Evolutionary conservation across 306 rosid species (phyloP), one percentile per base, ranked within the genome.

Genomic region (Sicyos baderoa): DNA sequence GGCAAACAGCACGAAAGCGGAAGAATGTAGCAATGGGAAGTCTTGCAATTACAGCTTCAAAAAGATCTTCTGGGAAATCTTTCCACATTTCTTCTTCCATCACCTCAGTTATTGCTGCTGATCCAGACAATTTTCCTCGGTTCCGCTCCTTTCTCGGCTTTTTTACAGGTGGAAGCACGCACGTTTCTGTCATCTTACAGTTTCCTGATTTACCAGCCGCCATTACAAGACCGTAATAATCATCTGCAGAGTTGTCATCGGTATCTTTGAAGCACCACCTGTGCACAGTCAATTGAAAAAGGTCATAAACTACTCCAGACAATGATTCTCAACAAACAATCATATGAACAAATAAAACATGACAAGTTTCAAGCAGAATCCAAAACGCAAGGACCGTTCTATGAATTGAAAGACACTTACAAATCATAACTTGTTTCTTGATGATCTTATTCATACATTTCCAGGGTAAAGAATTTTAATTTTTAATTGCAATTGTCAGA

Each of bases 41-140:
- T 76, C 95, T 84, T 4, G 96, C 96, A 70, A 91, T 81, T 69
- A 91, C 97, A 57, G 84, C 82, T 81, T 91, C 95, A 54, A 82
- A 69, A 57, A 91, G 83, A 83, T 91, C 97, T 72, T 89, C 90
- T 3, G 97, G 97, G 73, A 91, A 83, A 74, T 84, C 79, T 79
- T 87, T 87, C 97, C 97, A 91, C 59, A 89, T 84, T 49, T 87
- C 74, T 70, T 77, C 84, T 60, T 89, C 90, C 95, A 91, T 87
- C 44, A 77, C 79, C 81, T 87, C 92, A 69, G 79, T 78, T 47
- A 81, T 49, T 71, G 75, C 49, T 11, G 86, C 70, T 48, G 61
- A 54, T 73, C 81, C 81, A 32, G 80, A 81, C 57, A 81, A 81
- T 80, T 84, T 89, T 10, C 76, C 86, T 52, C 76, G 72, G 81